A percentile compares a stretch with the other conserved stretches of the same genome.
Conservation (phyloP, 75 land plant species). For the Picea glauca region DNA sequence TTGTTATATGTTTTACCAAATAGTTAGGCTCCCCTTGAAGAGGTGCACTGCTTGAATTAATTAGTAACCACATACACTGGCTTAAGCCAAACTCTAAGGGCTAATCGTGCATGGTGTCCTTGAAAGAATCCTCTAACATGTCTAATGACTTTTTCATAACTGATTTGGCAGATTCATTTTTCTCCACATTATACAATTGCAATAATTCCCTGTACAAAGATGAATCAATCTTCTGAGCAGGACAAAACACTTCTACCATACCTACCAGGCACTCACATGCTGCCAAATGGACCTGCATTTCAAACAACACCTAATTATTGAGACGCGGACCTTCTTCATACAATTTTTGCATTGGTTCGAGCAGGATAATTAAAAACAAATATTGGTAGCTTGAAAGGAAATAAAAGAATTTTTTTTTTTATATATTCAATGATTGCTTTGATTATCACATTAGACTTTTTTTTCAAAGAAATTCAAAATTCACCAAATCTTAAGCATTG, state of each 20-base stretch:
- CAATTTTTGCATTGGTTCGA: background rate
- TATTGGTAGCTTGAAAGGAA: background rate
- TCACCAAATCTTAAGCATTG: background rate
- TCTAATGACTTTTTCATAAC: slow-evolving; percentile 37
- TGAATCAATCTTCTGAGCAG: slow-evolving; percentile 14
- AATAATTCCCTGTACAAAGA: slow-evolving; percentile 44
- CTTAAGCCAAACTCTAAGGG: too few species aligned
- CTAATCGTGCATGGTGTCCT: background rate
- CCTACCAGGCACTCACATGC: slow-evolving; percentile 75
- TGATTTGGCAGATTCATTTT: slow-evolving; percentile 57
- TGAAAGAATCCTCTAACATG: slow-evolving; percentile 26
- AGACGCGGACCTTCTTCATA: slow-evolving; percentile 8
- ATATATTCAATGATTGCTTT: background rate
- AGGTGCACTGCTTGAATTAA: too few species aligned
- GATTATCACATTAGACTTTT: background rate
- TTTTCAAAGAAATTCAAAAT: background rate
- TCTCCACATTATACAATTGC: slow-evolving; percentile 46
- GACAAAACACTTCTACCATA: slow-evolving; percentile 37
- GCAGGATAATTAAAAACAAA: background rate
- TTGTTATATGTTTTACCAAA: too few species aligned
- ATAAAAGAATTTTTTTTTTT: background rate
- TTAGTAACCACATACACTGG: too few species aligned
- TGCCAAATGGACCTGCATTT: slow-evolving; percentile 60
- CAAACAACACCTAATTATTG: background rate
- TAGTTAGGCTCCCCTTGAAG: too few species aligned